Evolutionary conservation across 208 protist genomes (phyloP).

Genomic region (Leishmania arabica): DNA sequence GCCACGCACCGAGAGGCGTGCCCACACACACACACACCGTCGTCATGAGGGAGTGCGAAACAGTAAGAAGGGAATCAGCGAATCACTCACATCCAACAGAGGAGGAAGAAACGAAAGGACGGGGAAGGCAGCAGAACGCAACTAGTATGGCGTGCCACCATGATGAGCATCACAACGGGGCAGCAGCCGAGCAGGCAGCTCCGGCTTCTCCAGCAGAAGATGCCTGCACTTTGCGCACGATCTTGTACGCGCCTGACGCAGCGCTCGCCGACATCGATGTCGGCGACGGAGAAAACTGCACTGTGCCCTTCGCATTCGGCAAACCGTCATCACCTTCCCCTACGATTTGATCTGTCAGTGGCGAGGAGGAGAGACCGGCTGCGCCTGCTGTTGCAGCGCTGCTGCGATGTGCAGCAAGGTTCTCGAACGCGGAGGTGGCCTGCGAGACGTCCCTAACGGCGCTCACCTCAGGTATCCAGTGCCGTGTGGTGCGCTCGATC

Average conservation of each 20-base stretch:
- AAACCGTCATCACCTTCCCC: neutral
- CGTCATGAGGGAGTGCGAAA: neutral
- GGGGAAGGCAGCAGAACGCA: too few species aligned
- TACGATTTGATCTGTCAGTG: neutral
- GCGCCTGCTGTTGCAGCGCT: neutral
- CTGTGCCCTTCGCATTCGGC: constrained; percentile 6
- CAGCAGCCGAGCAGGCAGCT: neutral
- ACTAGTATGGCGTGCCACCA: neutral
- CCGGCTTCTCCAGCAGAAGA: neutral
- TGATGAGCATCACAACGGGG: neutral
- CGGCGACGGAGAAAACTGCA: constrained; percentile 12
- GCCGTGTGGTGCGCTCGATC: constrained; percentile 90
- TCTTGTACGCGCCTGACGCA: constrained; percentile 1
- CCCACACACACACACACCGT: neutral
- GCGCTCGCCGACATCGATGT: neutral
- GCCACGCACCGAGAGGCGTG: neutral
- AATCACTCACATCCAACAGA: neutral
- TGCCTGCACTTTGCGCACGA: constrained; percentile 27
- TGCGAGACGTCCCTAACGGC: constrained; percentile 59
- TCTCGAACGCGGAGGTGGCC: constrained; percentile 25
- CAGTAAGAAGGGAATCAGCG: neutral
- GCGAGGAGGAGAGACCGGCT: neutral
- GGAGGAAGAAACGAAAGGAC: too few species aligned
- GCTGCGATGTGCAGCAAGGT: constrained; percentile 13
- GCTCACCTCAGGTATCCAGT: constrained; percentile 92